Evolutionary conservation across 208 protist species (phyloP), one percentile per base, ranked within the genome.

Genomic region (Trichomonas vaginalis): DNA sequence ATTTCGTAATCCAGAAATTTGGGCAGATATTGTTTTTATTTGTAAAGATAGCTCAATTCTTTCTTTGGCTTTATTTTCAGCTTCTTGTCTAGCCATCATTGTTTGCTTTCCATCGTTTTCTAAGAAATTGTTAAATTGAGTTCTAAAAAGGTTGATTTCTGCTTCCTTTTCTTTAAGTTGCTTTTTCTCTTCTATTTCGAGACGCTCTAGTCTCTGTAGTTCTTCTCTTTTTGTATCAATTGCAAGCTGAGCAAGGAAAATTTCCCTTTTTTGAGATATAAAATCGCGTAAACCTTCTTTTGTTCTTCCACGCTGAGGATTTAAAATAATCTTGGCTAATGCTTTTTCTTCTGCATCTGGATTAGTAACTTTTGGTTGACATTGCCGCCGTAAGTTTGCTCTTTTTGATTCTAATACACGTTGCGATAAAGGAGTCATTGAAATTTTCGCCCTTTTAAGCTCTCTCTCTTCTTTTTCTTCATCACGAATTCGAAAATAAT

Each of bases 191-290:
- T 92, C 45, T 12, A 42, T 23, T 51, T 92, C 86, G 0, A 92
- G 40, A 0, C n/a, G 4, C 39, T 92, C 86, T 39, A 92, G 27
- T n/a, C 86, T 23, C 37, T 92, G 45, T 27, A 92, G 39, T 92
- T 92, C 86, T 51, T 92, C 45, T n/a, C 40, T 42, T 51, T 92
- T 92, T 21, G 86, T 92, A 45, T 92, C 86, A 39, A 92, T 92
- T 39, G 86, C 23, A 0, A 92, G 17, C 51, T 92, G 86, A 48
- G 86, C 40, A 39, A 92, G n/a, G 37, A 92, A 92, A 27, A 92
- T 92, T 92, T 92, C 86, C 39, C 86, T 0, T 51, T 92, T 92
- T 32, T 92, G 86, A 37, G 42, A 17, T 15, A 92, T 92, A 39
- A 92, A 92, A 32, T 92, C 86, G 3, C 45, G 4, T 23, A 92